Evolutionary conservation across 257 asterid species (phyloP).

Genomic region (Solanum peruvianum): DNA sequence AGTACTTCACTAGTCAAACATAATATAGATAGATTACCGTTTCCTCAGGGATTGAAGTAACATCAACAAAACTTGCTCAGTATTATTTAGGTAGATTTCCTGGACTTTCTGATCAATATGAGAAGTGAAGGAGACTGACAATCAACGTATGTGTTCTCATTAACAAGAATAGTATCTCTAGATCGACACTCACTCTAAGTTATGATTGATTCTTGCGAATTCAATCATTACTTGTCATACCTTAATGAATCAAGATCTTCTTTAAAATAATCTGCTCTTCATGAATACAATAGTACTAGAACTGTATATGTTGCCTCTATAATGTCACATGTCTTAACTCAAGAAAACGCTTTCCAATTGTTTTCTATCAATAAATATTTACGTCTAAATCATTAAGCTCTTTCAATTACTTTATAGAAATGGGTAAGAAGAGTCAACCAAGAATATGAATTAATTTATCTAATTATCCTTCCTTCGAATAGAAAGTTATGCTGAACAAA

Average conservation of each 20-base stretch:
- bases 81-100: neutral
- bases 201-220: neutral
- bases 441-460: neutral
- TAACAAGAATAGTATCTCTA: neutral
- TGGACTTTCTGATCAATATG: neutral
- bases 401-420: neutral
- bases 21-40: neutral
- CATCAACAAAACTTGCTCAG: neutral
- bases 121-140: neutral
- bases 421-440: neutral
- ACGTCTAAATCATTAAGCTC: neutral
- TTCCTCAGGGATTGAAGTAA: neutral
- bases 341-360: neutral
- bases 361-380: neutral
- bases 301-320: neutral
- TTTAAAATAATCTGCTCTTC: neutral
- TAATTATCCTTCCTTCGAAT: neutral
- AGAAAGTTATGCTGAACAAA: neutral
- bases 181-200: neutral
- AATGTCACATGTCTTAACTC: neutral
- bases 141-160: neutral
- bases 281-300: neutral
- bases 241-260: neutral
- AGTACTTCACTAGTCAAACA: neutral
- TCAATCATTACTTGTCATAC: neutral